Evolutionary conservation across 2,329 filamentous ascomycete species (phyloP).

Genomic region (Arthrinium phaeospermum): DNA sequence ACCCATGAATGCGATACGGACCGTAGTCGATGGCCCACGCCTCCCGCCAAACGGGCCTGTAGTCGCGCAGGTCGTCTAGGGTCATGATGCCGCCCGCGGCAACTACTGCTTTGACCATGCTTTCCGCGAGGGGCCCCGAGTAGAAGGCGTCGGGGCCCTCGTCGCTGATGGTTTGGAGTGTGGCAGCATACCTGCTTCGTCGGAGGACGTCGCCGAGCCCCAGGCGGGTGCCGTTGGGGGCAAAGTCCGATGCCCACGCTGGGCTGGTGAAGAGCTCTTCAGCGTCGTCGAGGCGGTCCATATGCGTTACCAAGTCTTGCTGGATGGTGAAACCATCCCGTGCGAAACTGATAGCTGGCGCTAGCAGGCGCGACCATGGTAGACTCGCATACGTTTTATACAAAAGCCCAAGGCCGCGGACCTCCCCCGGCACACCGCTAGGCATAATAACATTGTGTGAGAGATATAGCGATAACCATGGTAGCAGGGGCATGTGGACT

Average conservation of each 20-base stretch:
- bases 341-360: constrained; percentile 74
- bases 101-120: constrained; percentile 65
- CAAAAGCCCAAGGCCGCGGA: constrained; percentile 77
- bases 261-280: constrained; percentile 73
- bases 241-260: constrained; percentile 84
- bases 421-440: constrained; percentile 70
- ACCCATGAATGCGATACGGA: constrained; percentile 71
- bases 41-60: constrained; percentile 68
- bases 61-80: constrained; percentile 76
- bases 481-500: too few relatives aligned
- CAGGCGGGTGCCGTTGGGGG: constrained; percentile 48
- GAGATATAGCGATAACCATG: constrained; percentile 32
- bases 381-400: constrained; percentile 71
- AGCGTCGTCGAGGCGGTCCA: constrained; percentile 52
- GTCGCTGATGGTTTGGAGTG: constrained; percentile 56
- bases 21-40: constrained; percentile 68
- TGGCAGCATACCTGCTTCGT: constrained; percentile 59
- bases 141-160: constrained; percentile 47
- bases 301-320: constrained; percentile 70
- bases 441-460: constrained; percentile 27
- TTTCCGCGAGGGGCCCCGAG: constrained; percentile 45
- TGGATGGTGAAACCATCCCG: constrained; percentile 74
- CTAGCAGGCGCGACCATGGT: constrained; percentile 69
- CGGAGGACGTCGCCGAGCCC: constrained; percentile 45
- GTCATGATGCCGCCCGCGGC: constrained; percentile 79